phyloP scores from a whole-genome alignment of 345 rosid species.

The Eucalyptus curtisii region DNA sequence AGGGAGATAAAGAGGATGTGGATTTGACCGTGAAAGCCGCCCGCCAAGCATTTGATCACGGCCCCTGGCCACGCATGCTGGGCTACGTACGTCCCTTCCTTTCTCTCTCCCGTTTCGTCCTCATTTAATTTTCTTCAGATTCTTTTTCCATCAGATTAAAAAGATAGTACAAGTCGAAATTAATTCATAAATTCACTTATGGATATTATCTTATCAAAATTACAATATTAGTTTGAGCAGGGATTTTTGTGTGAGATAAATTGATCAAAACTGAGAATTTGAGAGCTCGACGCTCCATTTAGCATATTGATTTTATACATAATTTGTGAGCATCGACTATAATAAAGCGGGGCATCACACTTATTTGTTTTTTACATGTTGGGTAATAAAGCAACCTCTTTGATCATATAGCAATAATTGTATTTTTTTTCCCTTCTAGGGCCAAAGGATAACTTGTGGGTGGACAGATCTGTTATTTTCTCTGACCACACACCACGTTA shows the following conservation, averaged over 20 bases:
- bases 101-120: not conserved
- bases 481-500: not conserved
- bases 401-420: not conserved
- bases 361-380: not conserved
- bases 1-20: constrained; percentile 51
- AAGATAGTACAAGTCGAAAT: not conserved
- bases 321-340: not conserved
- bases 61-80: constrained; percentile 60
- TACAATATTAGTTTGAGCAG: not conserved
- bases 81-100: constrained; percentile 34
- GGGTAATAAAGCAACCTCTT: not conserved
- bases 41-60: constrained; percentile 48
- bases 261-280: not conserved
- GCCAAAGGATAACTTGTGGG: not conserved
- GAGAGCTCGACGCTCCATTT: not conserved
- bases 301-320: not conserved
- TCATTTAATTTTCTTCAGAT: not conserved
- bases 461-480: not conserved
- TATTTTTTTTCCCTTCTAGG: not conserved
- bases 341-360: not conserved
- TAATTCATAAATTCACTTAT: not conserved
- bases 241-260: not conserved
- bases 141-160: not conserved
- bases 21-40: constrained; percentile 60
- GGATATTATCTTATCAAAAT: not conserved